Base-by-base conservation (phyloP, 805 yeast species). In the Saccharomycopsis sp. region DNA sequence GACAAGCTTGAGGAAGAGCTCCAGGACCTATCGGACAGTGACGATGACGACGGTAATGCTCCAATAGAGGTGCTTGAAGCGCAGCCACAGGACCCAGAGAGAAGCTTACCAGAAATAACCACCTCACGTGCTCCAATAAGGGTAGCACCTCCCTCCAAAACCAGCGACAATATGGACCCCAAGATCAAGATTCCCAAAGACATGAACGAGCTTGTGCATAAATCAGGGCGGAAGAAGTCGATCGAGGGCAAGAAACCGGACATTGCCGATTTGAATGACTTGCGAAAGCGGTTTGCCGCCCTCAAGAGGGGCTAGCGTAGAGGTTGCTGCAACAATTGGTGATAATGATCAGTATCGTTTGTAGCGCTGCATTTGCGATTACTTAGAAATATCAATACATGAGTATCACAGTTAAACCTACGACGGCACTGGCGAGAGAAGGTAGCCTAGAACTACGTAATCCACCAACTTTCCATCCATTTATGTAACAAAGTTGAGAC, bases 231-330 rank as follows among this genome's bases (percentile, higher is more conserved):
- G 15, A 54, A 48, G 24, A n/a, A 12, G 14, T 12, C 15, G 15
- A 16, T 16, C 18, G 44, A 34, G 12, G 15, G n/a, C 24, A 51
- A 51, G 34, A 21, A 2, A 5, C 16, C 34, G 8, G 52, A 67
- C 68, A 41, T 63, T 64, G 24, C 58, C 62, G 90, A 85, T 57
- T 71, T 87, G 53, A 91, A 85, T 64, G 85, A 80, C 3, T 70
- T 88, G 55, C 79, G 80, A 66, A 85, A 82, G 58, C 73, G 96
- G 55, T 87, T 88, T 70, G 92, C 85, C n/a, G 91, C 91, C 1
- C 73, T 91, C 62, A 87, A 83, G 61, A 21, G 57, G 15, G 34
- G 50, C 15, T 52, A 41, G 12, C 16, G n/a, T n/a, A n/a, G n/a
- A n/a, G n/a, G n/a, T n/a, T n/a, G n/a, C n/a, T n/a, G n/a, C n/a